Evolutionary conservation across 495 filamentous ascomycete species (phyloP).

Genomic region (Diplogelasinospora grovesii): DNA sequence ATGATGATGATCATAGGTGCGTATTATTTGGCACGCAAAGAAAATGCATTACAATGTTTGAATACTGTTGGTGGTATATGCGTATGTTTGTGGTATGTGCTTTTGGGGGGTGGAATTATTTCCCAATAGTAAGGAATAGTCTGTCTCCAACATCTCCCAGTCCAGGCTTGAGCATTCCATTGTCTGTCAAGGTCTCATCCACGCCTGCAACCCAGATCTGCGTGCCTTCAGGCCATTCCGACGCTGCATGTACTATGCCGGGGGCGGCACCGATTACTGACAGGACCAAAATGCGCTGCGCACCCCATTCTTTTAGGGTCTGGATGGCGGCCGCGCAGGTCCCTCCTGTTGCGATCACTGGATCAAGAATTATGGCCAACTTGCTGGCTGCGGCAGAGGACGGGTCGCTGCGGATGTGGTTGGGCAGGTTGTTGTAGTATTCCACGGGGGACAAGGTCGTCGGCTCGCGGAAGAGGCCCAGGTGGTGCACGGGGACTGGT

Average conservation of each 20-base stretch:
- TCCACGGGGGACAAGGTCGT: conserved; percentile 82
- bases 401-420: conserved; percentile 40
- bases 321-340: conserved; percentile 87
- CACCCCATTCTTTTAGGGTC: conserved; percentile 84
- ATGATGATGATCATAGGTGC: no score
- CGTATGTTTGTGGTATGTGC: no score
- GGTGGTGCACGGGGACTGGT: conserved; percentile 81
- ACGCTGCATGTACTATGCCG: conserved; percentile 62
- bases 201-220: conserved; percentile 80
- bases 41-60: no score
- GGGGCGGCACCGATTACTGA: conserved; percentile 62
- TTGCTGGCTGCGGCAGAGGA: conserved; percentile 33
- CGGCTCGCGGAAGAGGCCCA: conserved; percentile 87
- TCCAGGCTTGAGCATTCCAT: conserved; percentile 88
- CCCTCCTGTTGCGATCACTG: conserved; percentile 88
- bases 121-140: conserved; percentile 87
- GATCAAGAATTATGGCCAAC: conserved; percentile 83
- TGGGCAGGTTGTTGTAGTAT: conserved; percentile 97
- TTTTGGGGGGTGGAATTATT: no score
- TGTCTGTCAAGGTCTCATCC: conserved; percentile 62
- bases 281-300: conserved; percentile 71
- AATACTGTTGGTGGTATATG: no score
- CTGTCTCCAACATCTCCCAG: conserved; percentile 89
- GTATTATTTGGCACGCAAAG: no score
- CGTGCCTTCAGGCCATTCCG: conserved; percentile 65